These are phyloP conservation scores for Fusarium sp. DNA, from an alignment of 2,329 filamentous ascomycete genomes.

Conservation along the genomic window DNA sequence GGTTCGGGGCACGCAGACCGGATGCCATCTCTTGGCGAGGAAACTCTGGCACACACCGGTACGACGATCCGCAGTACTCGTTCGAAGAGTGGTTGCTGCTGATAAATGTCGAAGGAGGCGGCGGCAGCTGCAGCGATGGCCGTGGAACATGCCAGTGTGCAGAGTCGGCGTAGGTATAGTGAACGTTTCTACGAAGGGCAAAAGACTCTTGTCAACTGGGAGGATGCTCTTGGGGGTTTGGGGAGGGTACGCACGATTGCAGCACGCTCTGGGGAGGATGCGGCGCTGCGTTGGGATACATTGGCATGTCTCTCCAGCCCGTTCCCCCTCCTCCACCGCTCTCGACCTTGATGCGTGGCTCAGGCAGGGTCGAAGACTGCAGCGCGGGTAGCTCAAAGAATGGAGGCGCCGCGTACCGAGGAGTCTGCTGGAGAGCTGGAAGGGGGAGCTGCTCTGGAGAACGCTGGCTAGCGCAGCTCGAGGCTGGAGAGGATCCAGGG, in stretches of 20 bases:
- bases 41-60: constrained; percentile 18
- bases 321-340: background rate
- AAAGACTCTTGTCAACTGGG: constrained; percentile 8
- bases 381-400: constrained; percentile 5
- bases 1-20: constrained; percentile 19
- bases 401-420: background rate
- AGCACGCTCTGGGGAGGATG: constrained; percentile 18
- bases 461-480: constrained; percentile 20
- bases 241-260: constrained; percentile 21
- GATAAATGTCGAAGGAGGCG: background rate
- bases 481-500: constrained; percentile 15
- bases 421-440: constrained; percentile 18
- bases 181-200: constrained; percentile 10
- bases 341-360: constrained; percentile 20
- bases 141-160: constrained; percentile 27
- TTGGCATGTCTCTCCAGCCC: constrained; percentile 1
- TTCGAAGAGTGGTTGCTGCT: background rate
- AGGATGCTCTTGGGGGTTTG: background rate
- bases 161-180: constrained; percentile 16
- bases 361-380: background rate
- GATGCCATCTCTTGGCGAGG: constrained; percentile 11
- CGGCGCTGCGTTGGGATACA: background rate
- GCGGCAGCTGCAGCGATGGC: background rate
- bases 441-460: constrained; percentile 36
- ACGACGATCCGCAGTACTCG: constrained; percentile 15